phyloP scores from a whole-genome alignment of 1,284 basidiomycete genomes.

The Boletellus dicymbophilus region DNA sequence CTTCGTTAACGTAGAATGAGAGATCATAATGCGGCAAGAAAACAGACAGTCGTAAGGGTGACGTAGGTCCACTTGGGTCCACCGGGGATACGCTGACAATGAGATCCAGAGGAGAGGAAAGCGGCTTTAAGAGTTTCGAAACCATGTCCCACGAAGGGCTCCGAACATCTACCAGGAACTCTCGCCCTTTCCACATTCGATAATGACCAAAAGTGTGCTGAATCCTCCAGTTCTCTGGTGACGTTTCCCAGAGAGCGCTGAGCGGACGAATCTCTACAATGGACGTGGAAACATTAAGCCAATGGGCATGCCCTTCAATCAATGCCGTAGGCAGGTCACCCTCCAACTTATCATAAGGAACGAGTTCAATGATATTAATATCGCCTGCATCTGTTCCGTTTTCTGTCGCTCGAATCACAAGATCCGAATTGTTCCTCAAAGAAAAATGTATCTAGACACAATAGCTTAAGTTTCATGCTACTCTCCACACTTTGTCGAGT shows the following conservation, averaged over 20 bases:
- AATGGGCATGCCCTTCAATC: neutral
- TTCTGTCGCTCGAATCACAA: neutral
- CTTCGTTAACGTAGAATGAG: neutral
- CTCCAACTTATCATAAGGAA: neutral
- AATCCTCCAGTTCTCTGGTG: neutral
- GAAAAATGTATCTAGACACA: neutral
- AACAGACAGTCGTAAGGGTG: neutral
- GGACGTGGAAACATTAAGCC: neutral
- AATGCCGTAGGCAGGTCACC: neutral
- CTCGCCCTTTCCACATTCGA: neutral
- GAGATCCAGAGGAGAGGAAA: neutral
- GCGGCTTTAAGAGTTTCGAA: neutral
- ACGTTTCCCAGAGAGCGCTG: neutral
- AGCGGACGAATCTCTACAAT: neutral
- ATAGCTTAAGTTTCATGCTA: neutral
- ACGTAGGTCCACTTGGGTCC: neutral
- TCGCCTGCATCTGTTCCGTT: neutral
- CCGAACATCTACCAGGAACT: neutral
- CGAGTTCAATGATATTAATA: neutral
- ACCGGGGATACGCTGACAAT: neutral
- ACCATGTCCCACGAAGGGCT: neutral
- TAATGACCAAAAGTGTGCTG: neutral
- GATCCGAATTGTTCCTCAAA: neutral
- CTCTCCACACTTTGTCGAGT: neutral
- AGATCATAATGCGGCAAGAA: neutral